Percentiles rank a stretch among this genome's conserved stretches.
These are phyloP conservation scores for Zychaea mexicana DNA, from an alignment of 371 early-diverging fungal genomes.

Conservation along the genomic window DNA sequence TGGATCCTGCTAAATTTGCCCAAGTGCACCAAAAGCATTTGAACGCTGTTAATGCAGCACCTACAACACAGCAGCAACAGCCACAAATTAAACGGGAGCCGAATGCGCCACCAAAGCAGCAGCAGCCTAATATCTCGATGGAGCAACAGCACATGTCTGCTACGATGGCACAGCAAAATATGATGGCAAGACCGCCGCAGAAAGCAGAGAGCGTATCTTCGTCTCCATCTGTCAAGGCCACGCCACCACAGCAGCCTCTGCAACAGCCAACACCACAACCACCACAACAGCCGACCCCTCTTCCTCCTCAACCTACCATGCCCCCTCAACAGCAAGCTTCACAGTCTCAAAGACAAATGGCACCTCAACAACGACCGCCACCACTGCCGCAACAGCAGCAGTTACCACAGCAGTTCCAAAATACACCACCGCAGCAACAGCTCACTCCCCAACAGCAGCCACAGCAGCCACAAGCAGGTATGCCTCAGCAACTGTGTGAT, in stretches of 20 bases:
- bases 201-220: not conserved
- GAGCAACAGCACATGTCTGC: slow-evolving; percentile 6
- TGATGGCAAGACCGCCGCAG: slow-evolving; percentile 4
- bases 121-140: not conserved
- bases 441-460: slow-evolving; percentile 12
- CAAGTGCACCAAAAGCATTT: slow-evolving; percentile 25
- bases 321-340: not conserved
- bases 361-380: slow-evolving; percentile 13
- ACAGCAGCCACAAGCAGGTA: slow-evolving; percentile 21
- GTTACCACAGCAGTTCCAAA: slow-evolving; percentile 14
- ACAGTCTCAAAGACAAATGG: slow-evolving; percentile 4
- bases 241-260: slow-evolving; percentile 11
- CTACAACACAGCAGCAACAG: slow-evolving; percentile 4
- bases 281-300: slow-evolving; percentile 13
- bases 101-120: not conserved
- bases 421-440: slow-evolving; percentile 12
- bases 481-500: slow-evolving; percentile 16
- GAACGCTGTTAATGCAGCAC: slow-evolving; percentile 11
- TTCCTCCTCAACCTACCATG: not conserved
- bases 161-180: not conserved
- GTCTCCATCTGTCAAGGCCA: not conserved
- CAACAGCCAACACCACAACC: slow-evolving; percentile 11
- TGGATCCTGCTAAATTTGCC: slow-evolving; percentile 41
- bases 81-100: slow-evolving; percentile 10
- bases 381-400: slow-evolving; percentile 11